Percentiles rank a stretch among this genome's conserved stretches.
Conservation (phyloP, 2,329 filamentous ascomycete genomes). For the Arthroderma sp. region DNA sequence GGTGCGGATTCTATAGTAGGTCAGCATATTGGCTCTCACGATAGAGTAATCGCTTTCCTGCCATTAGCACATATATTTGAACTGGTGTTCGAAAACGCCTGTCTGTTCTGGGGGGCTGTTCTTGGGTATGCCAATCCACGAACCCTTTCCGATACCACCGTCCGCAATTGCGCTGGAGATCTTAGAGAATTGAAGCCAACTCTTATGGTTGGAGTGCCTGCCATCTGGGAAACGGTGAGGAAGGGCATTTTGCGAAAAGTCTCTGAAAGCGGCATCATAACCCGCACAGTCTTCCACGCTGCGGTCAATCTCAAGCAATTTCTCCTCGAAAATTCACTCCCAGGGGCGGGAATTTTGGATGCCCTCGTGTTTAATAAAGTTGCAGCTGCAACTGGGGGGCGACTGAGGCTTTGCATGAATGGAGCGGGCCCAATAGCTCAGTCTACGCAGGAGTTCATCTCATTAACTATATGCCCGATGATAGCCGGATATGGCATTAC, state of each 20-base stretch:
- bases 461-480: constrained; percentile 87
- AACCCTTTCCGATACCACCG: constrained; percentile 72
- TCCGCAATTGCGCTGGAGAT: constrained; percentile 83
- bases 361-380: constrained; percentile 82
- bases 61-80: constrained; percentile 94
- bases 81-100: constrained; percentile 86
- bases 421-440: constrained; percentile 82
- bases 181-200: constrained; percentile 86
- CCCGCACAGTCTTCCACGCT: constrained; percentile 66
- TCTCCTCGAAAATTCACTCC: constrained; percentile 40
- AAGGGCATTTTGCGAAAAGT: constrained; percentile 82
- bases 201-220: constrained; percentile 84
- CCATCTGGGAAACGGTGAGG: constrained; percentile 93
- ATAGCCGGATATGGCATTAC: constrained; percentile 87
- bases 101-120: constrained; percentile 75
- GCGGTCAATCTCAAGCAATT: constrained; percentile 49
- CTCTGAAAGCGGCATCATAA: constrained; percentile 54
- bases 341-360: constrained; percentile 56
- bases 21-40: constrained; percentile 61
- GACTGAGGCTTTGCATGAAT: constrained; percentile 81
- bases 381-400: constrained; percentile 76
- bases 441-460: constrained; percentile 81
- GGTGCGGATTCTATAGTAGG: constrained; percentile 69
- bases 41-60: constrained; percentile 77
- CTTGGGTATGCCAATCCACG: constrained; percentile 80